These are phyloP conservation scores for Neurospora intermedia DNA, from an alignment of 495 filamentous ascomycete species.

Conservation along the genomic window DNA sequence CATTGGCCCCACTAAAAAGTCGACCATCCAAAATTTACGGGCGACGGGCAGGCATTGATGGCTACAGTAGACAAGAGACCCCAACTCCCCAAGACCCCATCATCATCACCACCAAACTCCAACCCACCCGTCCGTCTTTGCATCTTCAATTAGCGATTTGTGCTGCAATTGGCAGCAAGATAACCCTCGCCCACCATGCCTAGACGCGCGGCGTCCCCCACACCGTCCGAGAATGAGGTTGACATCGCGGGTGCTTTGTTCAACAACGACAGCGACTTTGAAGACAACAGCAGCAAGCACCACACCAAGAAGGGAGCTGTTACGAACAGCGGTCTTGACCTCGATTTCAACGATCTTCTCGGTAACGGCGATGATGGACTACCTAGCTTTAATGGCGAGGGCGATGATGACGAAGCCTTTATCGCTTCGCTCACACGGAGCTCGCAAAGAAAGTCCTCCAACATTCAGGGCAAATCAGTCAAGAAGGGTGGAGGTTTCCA, in stretches of 20 bases:
- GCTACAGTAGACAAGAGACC: not conserved
- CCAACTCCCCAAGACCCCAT: not conserved
- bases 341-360: slow-evolving; percentile 34
- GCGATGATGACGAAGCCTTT: slow-evolving; percentile 64
- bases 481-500: slow-evolving; percentile 97
- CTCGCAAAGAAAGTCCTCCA: slow-evolving; percentile 71
- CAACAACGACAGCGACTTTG: slow-evolving; percentile 35
- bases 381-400: slow-evolving; percentile 9
- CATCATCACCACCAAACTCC: not conserved
- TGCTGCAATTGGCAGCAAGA: not conserved
- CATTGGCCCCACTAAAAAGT: slow-evolving; percentile 16
- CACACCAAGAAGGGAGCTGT: slow-evolving; percentile 3
- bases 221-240: slow-evolving; percentile 78
- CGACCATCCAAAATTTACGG: not conserved
- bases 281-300: slow-evolving; percentile 8
- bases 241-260: slow-evolving; percentile 82
- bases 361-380: slow-evolving; percentile 16
- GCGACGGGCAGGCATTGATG: not conserved
- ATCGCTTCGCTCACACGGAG: slow-evolving; percentile 78
- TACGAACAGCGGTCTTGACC: slow-evolving; percentile 21
- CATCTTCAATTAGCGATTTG: not conserved
- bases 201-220: slow-evolving; percentile 61
- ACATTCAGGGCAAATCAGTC: slow-evolving; percentile 70
- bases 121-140: not conserved
- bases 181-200: slow-evolving; percentile 13